Evolutionary conservation across 129 eudicot genomes (phyloP).

Genomic region (Saussurea involucrata): DNA sequence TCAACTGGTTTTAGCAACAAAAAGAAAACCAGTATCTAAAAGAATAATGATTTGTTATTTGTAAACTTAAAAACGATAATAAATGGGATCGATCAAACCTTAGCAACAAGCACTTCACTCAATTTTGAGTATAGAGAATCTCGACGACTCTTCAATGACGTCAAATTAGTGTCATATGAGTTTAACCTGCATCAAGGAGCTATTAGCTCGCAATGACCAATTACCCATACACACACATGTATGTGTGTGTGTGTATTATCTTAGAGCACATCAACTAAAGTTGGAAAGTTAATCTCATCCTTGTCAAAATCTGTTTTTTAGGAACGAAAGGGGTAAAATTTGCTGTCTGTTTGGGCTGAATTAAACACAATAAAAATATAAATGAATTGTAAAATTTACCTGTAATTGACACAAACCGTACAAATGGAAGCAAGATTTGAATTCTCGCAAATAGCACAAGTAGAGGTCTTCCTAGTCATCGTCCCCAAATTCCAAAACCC

Average conservation of each 20-base stretch:
- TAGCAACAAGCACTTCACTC: slow-evolving; percentile 63
- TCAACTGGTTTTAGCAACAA: neutral
- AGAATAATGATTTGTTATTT: neutral
- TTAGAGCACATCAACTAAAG: neutral
- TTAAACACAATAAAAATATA: neutral
- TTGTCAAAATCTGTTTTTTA: neutral
- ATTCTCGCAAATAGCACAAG: slow-evolving; percentile 77
- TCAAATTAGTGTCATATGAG: slow-evolving; percentile 63
- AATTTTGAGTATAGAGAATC: slow-evolving; percentile 54
- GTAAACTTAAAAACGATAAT: neutral
- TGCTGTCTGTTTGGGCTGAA: neutral
- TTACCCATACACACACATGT: neutral
- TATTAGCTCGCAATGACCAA: neutral
- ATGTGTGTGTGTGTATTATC: neutral
- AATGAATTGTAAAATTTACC: slow-evolving; percentile 32
- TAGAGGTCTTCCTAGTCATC: slow-evolving; percentile 45
- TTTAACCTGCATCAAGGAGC: slow-evolving; percentile 48
- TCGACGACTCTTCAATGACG: slow-evolving; percentile 56
- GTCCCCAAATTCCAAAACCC: slow-evolving; percentile 31
- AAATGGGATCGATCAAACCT: slow-evolving; percentile 41
- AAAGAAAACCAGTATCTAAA: neutral
- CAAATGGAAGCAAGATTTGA: slow-evolving; percentile 77
- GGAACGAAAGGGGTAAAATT: neutral
- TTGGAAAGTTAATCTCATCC: neutral
- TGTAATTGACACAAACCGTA: slow-evolving; percentile 66